Evolutionary conservation across 306 rosid genomes (phyloP).

Genomic region (Gynostemma pentaphyllum): DNA sequence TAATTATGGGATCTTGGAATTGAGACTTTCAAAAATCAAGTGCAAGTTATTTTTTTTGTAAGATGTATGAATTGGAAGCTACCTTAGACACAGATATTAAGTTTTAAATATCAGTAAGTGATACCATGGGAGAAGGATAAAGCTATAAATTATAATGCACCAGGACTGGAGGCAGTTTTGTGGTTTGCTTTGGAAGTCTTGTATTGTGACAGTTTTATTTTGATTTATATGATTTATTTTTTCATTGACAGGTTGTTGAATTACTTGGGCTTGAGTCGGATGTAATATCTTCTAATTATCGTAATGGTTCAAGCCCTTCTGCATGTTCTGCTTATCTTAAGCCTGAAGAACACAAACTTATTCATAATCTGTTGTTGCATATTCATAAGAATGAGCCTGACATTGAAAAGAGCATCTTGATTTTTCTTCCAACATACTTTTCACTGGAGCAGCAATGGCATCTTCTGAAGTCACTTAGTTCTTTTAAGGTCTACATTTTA

Average conservation of each 20-base stretch:
- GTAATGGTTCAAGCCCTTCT: slow-evolving; percentile 30
- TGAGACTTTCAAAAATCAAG: not conserved
- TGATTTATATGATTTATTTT: slow-evolving; percentile 12
- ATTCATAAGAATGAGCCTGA: slow-evolving; percentile 67
- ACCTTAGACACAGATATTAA: not conserved
- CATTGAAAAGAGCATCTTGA: slow-evolving; percentile 76
- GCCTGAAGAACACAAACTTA: slow-evolving; percentile 43
- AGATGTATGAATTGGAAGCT: not conserved
- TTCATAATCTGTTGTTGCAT: slow-evolving; percentile 59
- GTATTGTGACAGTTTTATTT: not conserved
- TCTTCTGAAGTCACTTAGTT: slow-evolving; percentile 52
- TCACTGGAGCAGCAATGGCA: slow-evolving; percentile 73
- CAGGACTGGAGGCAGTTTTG: not conserved
- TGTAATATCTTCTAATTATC: slow-evolving; percentile 20
- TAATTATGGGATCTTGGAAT: not conserved
- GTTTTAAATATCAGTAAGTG: not conserved
- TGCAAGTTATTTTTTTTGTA: not conserved
- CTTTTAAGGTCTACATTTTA: slow-evolving; percentile 65
- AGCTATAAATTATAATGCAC: not conserved
- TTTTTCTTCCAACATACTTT: slow-evolving; percentile 83
- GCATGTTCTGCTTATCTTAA: slow-evolving; percentile 24
- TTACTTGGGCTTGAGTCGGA: slow-evolving; percentile 40
- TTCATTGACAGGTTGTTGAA: slow-evolving; percentile 35
- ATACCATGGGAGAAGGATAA: not conserved
- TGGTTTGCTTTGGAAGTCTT: not conserved